Conservation (phyloP, 768 basidiomycete species). For the Phanerodontia chrysosporium region DNA sequence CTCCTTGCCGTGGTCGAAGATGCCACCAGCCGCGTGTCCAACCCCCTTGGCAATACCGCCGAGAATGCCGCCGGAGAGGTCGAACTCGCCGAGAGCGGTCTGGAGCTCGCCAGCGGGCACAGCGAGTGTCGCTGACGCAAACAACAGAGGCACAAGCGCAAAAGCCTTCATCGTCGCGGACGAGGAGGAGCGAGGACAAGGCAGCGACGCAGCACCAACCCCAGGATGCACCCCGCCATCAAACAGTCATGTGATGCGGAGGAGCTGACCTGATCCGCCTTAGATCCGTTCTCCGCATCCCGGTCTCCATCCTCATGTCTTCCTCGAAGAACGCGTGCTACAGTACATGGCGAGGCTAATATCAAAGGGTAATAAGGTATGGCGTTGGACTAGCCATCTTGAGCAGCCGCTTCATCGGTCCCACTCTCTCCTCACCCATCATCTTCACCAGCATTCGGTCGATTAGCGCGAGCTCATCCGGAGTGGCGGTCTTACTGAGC, state of each 20-base stretch:
- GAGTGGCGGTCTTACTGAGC: background rate
- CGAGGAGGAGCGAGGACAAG: background rate
- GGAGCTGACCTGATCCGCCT: no score
- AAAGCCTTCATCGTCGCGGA: slow-evolving; percentile 36
- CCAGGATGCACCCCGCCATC: background rate
- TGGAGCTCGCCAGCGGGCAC: slow-evolving; percentile 40
- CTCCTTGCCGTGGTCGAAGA: slow-evolving; percentile 21
- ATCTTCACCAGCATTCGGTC: background rate
- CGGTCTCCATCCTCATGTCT: no score
- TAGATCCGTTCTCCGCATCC: no score
- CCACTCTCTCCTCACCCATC: background rate
- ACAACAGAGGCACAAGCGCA: slow-evolving; percentile 31
- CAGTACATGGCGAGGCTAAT: no score
- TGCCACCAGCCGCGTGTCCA: slow-evolving; percentile 16
- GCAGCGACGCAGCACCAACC: background rate
- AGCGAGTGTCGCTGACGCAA: slow-evolving; percentile 32
- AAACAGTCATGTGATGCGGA: background rate
- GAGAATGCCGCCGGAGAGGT: slow-evolving; percentile 8
- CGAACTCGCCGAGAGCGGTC: slow-evolving; percentile 35
- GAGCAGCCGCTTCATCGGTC: no score
- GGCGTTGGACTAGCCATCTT: no score
- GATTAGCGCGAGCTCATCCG: background rate
- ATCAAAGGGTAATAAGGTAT: no score
- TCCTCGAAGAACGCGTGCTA: no score
- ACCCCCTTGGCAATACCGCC: slow-evolving; percentile 10